Evolutionary conservation across 164 flowering plant species (phyloP), one percentile per base, ranked within the genome.

Genomic region (Brasenia schreberi): DNA sequence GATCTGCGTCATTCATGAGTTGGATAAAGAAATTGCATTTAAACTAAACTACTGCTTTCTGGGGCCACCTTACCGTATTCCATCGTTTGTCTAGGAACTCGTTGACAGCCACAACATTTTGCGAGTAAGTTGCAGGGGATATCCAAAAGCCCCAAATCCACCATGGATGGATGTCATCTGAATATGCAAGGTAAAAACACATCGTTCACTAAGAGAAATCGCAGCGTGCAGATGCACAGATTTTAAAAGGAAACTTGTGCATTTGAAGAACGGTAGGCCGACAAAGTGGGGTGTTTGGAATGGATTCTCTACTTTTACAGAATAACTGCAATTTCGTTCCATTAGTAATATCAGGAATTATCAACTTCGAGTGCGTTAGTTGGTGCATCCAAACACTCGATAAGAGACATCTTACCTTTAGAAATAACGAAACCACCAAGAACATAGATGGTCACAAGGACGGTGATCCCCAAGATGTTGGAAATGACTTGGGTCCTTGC

Each of bases 31-130:
- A 65, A 70, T n/a, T 18, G 5, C 33, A 64, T 18, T 69, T 7
- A 4, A 11, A 63, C 7, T 7, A 4, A 11, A 63, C 7, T 62
- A 66, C 59, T 0, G 27, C 27, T 23, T 23, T 23, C 27, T 23
- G 27, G 27, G 11, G 11, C 53, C 49, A 64, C 52, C 82, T 67
- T 74, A 81, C 85, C 19, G 70, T 65, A 68, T 76, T 79, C 89
- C 89, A 85, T 79, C 87, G 77, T 6, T 76, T 58, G 59, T 77
- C 85, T 17, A 85, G 80, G 70, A 85, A 81, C 68, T 85, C 89
- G 65, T 83, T 82, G 61, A 80, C 67, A 59, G 72, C 79, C 43
- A 85, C 70, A 5, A 84, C 89, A 63, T 83, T 85, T 60, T 77
- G 81, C 23, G 81, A 82, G 68, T 85, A 85, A 68, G 76, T 80